Base-by-base conservation (phyloP, 2,329 filamentous ascomycete genomes). In the Onygena corvina region DNA sequence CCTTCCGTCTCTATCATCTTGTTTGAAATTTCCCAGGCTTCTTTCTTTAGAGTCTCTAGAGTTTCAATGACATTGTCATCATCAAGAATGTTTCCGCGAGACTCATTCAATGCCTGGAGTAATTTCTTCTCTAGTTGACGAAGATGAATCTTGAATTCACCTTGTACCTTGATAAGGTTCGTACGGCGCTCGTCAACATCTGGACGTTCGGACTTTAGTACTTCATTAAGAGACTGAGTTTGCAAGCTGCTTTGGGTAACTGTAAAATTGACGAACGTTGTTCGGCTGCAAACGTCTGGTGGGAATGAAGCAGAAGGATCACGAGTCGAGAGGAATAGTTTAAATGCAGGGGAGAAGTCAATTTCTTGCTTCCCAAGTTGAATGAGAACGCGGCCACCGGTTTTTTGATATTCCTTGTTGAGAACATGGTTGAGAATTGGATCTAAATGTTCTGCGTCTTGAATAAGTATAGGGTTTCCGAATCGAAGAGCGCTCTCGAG, bases 321-420 rank as follows among this genome's bases (percentile, higher is more conserved):
- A 60, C 90, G 78, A 1, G 93, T 98, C 0, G 90, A 95, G 33
- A 98, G 73, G 65, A 94, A 98, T 27, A 98, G 76, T 70, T 84
- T 92, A 76, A 98, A 98, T 0, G 89, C 81, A 1, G 92, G 90
- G 46, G 92, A 98, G 70, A 98, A 98, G 67, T 98, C 92, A 57
- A 98, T 98, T 69, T 98, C 89, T 67, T 98, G 93, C 68, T 92
- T 95, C 61, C 92, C 92, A 34, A 98, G 84, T 67, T 98, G 92
- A 55, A 98, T 98, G 48, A 98, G 80, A 40, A 96, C 90, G 76
- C 92, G 90, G 18, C 92, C 92, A 58, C 92, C 92, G 23, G 93
- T 98, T 72, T 89, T 93, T 68, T 98, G 93, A 67, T 98, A 98
- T 64, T 98, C 92, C 67, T 98, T 98, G 72, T 98, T 98, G 67